Evolutionary conservation across 345 rosid genomes (phyloP), one percentile per base, ranked within the genome.

Genomic region (Brassica napus): DNA sequence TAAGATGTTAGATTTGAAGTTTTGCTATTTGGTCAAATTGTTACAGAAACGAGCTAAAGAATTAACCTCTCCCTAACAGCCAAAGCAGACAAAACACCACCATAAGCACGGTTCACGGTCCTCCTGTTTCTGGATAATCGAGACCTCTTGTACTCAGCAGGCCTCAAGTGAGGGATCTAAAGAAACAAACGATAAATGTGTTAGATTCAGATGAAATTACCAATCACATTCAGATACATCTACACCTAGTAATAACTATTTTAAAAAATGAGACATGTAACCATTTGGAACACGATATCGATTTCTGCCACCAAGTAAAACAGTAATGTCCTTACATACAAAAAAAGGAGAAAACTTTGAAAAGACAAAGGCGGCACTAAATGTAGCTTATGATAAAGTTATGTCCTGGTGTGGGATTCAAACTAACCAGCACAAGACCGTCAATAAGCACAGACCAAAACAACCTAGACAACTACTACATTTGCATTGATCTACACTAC

Each of bases 101-200:
- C 97, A 15, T 93, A 93, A 14, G 98, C 84, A 83, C 98, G 98
- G 86, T 87, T 93, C 64, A 93, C 98, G 2, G 97, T 89, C 68
- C 97, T 87, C 2, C 92, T 82, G 81, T 89, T 93, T 74, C 98
- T 87, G 2, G 97, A 71, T 68, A 91, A 82, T 54, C 97, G 82
- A 37, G 97, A 89, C 76, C 94, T 91, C 87, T 93, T 93, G 82
- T 93, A 93, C 68, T 93, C 90, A 68, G 97, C 74, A 8, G 97
- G 97, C 83, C 97, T 88, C 89, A 93, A 71, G 81, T 91, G 97
- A 47, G 97, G 97, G 79, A 93, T 91, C 97, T 93, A 83, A 32
- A 55, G 3, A 47, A 52, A 8, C 24, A 75, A 44, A 58, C 62
- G 16, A 65, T 2, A 62, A 0, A 12, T 0, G 4, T 15, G 8